A percentile compares a stretch with the other conserved stretches of the same genome.
These are phyloP conservation scores for Cavenderia fasciculata DNA, from an alignment of 78 protist species.

Conservation along the genomic window DNA sequence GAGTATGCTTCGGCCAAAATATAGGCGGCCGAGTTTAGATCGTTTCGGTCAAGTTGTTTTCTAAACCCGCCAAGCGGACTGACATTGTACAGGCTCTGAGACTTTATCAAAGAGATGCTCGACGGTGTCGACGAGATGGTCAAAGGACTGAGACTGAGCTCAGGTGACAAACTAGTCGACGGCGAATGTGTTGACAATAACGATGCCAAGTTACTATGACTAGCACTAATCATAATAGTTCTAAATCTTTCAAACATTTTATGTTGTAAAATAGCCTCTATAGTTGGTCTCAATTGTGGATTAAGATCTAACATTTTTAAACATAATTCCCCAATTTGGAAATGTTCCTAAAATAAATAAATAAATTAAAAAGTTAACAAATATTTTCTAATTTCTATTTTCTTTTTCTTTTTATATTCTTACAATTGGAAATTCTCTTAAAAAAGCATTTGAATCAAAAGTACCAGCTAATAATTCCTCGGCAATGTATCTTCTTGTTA, in stretches of 20 bases:
- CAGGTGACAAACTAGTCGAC: not conserved
- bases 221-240: not conserved
- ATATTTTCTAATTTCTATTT: no score
- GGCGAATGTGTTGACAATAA: not conserved
- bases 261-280: slow-evolving; percentile 43
- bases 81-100: no score
- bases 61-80: slow-evolving; percentile 9
- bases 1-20: slow-evolving; percentile 21
- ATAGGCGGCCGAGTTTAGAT: not conserved
- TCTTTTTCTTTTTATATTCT: no score
- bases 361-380: no score
- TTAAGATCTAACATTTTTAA: slow-evolving; percentile 25
- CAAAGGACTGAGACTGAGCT: not conserved
- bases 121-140: not conserved
- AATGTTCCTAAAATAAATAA: not conserved
- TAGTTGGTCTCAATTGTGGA: slow-evolving; percentile 41
- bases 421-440: slow-evolving; percentile 22
- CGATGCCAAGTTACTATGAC: not conserved
- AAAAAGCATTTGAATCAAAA: slow-evolving; percentile 10
- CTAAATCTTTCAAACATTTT: slow-evolving; percentile 25
- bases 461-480: slow-evolving; percentile 42
- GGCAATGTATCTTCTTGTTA: slow-evolving; percentile 41
- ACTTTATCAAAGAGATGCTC: not conserved
- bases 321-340: slow-evolving; percentile 9
- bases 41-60: slow-evolving; percentile 43